Evolutionary conservation across 331 rosid genomes (phyloP).

Genomic region (Cydonia oblonga): DNA sequence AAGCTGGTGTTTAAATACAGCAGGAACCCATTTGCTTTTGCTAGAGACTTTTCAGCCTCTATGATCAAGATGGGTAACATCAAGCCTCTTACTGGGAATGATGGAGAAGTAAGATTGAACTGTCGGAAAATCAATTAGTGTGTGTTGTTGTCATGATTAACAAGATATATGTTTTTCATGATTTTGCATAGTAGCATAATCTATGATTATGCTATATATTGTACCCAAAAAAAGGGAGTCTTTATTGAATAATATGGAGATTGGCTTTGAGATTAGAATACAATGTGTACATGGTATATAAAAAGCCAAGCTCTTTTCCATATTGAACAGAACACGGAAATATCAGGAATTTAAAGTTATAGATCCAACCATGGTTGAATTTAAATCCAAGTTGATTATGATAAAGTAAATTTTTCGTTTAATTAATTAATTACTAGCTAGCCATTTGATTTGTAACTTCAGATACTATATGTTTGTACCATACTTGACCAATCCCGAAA

Average conservation of each 20-base stretch:
- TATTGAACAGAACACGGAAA: neutral
- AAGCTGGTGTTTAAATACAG: conserved; percentile 27
- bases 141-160: neutral
- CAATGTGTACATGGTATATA: neutral
- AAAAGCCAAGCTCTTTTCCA: neutral
- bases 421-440: too few species aligned
- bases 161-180: too few species aligned
- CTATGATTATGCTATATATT: too few species aligned
- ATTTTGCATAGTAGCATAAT: too few species aligned
- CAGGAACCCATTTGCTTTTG: too few species aligned
- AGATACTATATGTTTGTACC: too few species aligned
- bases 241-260: neutral
- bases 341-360: neutral
- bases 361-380: neutral
- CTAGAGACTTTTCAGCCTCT: too few species aligned
- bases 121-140: conserved; percentile 39
- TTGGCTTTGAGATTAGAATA: neutral
- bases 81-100: conserved; percentile 40
- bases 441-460: too few species aligned
- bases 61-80: conserved; percentile 62
- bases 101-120: conserved; percentile 40
- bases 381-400: neutral
- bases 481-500: too few species aligned
- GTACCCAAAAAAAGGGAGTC: neutral
- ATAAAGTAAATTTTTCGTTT: too few species aligned